Percentiles rank a stretch among this genome's conserved stretches.
phyloP scores from a whole-genome alignment of 2,329 filamentous ascomycete genomes.

The Sporothrix euskadiensis region DNA sequence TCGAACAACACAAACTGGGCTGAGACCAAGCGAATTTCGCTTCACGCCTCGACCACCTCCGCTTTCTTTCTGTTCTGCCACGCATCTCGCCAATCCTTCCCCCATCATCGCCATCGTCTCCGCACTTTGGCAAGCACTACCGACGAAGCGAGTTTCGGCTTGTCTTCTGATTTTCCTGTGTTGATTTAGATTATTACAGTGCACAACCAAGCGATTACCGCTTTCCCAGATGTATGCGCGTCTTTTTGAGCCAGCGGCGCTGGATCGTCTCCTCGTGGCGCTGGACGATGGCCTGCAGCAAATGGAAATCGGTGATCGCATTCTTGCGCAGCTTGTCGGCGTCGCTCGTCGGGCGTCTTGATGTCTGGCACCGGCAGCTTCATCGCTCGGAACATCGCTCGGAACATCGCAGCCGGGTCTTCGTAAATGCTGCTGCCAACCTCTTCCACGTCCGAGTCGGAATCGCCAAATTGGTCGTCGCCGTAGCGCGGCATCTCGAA shows the following conservation, averaged over 20 bases:
- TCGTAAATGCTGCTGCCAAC: no score
- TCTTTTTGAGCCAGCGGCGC: not conserved
- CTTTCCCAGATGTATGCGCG: not conserved
- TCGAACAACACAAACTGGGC: not conserved
- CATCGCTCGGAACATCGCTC: no score
- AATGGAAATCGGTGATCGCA: no score
- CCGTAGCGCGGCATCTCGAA: no score
- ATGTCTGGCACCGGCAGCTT: no score
- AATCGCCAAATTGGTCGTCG: no score
- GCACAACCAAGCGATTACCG: not conserved
- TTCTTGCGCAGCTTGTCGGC: no score
- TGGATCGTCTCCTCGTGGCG: no score
- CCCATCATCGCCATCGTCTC: not conserved
- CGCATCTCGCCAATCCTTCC: not conserved
- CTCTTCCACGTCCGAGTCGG: no score
- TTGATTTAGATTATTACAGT: not conserved
- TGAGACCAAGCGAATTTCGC: constrained; percentile 7
- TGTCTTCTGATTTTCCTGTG: not conserved
- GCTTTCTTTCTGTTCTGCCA: not conserved
- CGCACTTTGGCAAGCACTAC: not conserved
- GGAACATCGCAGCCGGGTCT: no score
- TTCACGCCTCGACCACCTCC: not conserved
- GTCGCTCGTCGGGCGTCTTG: no score
- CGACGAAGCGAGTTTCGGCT: not conserved
- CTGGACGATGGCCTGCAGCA: no score